A percentile compares a stretch with the other conserved stretches of the same genome.
Evolutionary conservation across 306 rosid species (phyloP).

Genomic region (Medicago arabica): DNA sequence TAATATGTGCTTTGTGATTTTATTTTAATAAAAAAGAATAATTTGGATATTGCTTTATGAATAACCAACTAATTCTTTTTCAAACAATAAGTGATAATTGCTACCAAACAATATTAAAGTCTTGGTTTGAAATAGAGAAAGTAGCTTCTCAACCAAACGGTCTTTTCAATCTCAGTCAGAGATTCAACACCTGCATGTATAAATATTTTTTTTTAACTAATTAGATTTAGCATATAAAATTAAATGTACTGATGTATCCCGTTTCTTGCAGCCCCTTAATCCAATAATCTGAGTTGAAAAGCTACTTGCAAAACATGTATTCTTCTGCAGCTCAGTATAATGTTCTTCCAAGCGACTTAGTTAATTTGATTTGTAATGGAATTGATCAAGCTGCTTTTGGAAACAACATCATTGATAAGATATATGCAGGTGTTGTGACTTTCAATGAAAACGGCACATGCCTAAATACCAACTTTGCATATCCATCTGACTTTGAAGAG

Average conservation of each 20-base stretch:
- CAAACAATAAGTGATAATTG: not conserved
- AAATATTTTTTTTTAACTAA: too few species aligned
- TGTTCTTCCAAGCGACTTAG: conserved; percentile 18
- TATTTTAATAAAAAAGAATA: too few species aligned
- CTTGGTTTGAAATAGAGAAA: not conserved
- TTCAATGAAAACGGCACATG: too few species aligned
- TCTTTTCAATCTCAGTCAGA: too few species aligned
- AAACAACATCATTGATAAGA: conserved; percentile 47
- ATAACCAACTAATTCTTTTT: not conserved
- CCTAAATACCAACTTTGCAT: not conserved
- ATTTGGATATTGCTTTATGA: too few species aligned
- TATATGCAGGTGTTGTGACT: conserved; percentile 68
- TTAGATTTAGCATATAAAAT: too few species aligned
- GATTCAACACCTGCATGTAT: too few species aligned
- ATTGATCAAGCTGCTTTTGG: conserved; percentile 55
- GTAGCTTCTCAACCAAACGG: not conserved
- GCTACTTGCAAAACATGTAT: too few species aligned
- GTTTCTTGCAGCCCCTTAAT: too few species aligned
- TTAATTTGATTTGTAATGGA: conserved; percentile 57
- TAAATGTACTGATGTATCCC: too few species aligned
- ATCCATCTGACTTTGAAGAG: too few species aligned
- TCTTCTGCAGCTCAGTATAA: not conserved
- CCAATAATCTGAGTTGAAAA: not conserved
- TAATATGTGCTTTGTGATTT: too few species aligned
- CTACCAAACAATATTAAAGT: not conserved